phyloP scores from a whole-genome alignment of 192 early-diverging fungal genomes.

The Gigaspora rosea region DNA sequence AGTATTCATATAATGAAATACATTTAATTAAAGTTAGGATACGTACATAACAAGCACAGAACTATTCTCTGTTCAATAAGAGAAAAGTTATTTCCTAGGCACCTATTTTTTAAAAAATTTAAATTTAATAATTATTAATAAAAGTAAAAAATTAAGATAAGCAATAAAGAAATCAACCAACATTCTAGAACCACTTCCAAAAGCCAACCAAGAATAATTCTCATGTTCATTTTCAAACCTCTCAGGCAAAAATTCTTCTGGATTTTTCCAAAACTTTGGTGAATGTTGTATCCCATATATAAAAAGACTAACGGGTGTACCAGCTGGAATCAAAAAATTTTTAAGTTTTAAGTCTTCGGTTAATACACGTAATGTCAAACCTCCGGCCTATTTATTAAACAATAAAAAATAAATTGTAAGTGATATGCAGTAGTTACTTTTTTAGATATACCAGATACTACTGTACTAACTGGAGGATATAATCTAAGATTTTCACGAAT shows the following conservation, averaged over 20 bases:
- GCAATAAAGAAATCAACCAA: not conserved
- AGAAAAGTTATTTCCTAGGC: not conserved
- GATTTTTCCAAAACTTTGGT: not conserved
- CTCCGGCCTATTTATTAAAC: not conserved
- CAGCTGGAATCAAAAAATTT: not conserved
- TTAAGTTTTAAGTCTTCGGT: not conserved
- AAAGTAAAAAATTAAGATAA: not conserved
- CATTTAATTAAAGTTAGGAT: not conserved
- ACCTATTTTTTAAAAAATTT: not conserved
- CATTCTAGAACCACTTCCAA: not conserved
- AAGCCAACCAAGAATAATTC: not conserved
- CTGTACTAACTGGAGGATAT: slow-evolving; percentile 6
- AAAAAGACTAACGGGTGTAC: not conserved
- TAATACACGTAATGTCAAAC: not conserved
- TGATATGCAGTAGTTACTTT: not conserved
- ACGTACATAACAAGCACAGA: not conserved
- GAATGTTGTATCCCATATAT: slow-evolving; percentile 4
- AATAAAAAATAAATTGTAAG: not conserved
- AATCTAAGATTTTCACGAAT: slow-evolving; percentile 2
- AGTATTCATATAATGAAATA: too few relatives aligned
- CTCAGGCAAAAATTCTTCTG: slow-evolving; percentile 1
- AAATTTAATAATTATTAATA: not conserved
- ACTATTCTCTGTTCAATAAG: not conserved
- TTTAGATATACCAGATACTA: not conserved
- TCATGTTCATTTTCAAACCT: not conserved